Evolutionary conservation across 768 basidiomycete genomes (phyloP).

Genomic region (Astraeus odoratus): DNA sequence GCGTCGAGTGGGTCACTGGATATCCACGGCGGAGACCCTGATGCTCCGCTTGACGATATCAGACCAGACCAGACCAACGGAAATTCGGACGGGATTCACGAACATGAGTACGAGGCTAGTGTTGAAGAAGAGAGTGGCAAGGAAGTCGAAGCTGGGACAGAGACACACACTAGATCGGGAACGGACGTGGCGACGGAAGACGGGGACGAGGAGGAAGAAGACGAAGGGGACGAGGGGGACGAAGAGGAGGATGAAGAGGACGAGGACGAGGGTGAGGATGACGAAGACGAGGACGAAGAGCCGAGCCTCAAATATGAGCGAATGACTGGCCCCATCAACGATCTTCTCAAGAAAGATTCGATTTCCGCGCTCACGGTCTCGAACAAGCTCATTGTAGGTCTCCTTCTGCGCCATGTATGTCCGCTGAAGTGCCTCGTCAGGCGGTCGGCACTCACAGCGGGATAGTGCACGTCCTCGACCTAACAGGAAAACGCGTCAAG

Average conservation of each 20-base stretch:
- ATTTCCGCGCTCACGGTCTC: conserved; percentile 78
- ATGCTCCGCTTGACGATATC: background rate
- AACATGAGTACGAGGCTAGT: background rate
- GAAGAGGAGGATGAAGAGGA: conserved; percentile 38
- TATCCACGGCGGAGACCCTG: background rate
- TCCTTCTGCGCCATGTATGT: conserved; percentile 1
- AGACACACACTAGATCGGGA: background rate
- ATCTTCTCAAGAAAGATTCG: conserved; percentile 83
- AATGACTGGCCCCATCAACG: conserved; percentile 62
- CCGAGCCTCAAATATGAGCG: conserved; percentile 89
- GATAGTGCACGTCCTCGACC: conserved; percentile 81
- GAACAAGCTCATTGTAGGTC: conserved; percentile 59
- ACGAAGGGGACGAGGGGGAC: conserved; percentile 32
- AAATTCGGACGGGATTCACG: conserved; percentile 6
- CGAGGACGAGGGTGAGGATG: conserved; percentile 43
- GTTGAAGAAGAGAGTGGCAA: conserved; percentile 5
- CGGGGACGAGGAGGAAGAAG: conserved; percentile 11
- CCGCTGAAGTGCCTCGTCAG: conserved; percentile 33
- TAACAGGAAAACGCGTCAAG: conserved; percentile 75
- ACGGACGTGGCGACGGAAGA: background rate
- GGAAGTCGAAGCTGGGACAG: conserved; percentile 7
- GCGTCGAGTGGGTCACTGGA: too few relatives aligned
- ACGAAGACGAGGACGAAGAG: conserved; percentile 81
- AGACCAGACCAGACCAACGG: conserved; percentile 13
- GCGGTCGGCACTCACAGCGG: conserved; percentile 90